Evolutionary conservation across 257 asterid species (phyloP).

Genomic region (Salvia splendens): DNA sequence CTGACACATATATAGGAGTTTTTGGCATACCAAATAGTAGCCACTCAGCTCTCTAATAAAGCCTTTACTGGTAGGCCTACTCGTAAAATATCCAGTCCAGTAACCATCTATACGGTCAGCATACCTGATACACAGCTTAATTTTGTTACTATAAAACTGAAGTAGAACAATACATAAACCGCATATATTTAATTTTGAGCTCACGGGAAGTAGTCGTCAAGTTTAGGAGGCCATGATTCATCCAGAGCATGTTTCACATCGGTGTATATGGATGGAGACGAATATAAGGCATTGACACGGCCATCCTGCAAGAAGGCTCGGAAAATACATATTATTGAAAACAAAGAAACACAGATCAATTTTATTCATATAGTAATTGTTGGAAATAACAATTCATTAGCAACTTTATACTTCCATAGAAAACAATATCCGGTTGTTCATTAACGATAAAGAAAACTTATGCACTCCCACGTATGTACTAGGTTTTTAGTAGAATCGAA

Average conservation of each 20-base stretch:
- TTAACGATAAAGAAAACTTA: background rate
- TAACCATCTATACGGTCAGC: slow-evolving; percentile 89
- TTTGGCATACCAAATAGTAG: slow-evolving; percentile 70
- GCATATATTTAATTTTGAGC: slow-evolving; percentile 32
- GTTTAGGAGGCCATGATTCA: slow-evolving; percentile 71
- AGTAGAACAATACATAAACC: background rate
- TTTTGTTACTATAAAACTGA: slow-evolving; percentile 13
- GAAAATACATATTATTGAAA: background rate
- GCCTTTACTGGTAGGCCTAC: slow-evolving; percentile 84
- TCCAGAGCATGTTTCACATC: slow-evolving; percentile 58
- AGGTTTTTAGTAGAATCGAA: background rate
- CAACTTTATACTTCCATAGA: background rate
- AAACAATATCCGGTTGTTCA: background rate
- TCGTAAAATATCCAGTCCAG: slow-evolving; percentile 98
- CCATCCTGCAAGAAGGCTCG: slow-evolving; percentile 71
- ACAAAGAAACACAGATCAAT: slow-evolving; percentile 6
- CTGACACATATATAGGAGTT: slow-evolving; percentile 23
- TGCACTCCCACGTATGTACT: background rate
- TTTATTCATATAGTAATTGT: background rate
- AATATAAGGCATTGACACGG: slow-evolving; percentile 94
- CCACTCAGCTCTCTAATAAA: slow-evolving; percentile 87
- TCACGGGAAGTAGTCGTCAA: slow-evolving; percentile 95
- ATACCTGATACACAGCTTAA: slow-evolving; percentile 54
- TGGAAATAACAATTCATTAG: slow-evolving; percentile 11
- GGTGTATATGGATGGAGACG: slow-evolving; percentile 90